Conservation (phyloP, 139 green algal genomes). For the Limnomonas spitsbergensis region DNA sequence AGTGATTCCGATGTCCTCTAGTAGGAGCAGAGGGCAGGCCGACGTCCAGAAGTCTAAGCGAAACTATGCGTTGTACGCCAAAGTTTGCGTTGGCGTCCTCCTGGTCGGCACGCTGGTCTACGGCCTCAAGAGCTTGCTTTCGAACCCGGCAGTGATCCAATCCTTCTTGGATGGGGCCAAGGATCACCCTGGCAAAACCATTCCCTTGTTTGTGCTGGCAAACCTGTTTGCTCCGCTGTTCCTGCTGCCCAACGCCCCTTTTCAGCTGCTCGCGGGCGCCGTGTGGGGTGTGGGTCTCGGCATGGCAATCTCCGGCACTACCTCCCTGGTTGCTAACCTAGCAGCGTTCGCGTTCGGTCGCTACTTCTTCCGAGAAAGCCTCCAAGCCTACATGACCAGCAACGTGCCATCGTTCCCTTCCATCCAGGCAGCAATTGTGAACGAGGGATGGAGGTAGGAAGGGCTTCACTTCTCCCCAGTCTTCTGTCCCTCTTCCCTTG, state of each 20-base stretch:
- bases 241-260: not conserved
- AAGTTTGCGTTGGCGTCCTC: not conserved
- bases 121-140: not conserved
- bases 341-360: not conserved
- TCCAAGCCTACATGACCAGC: constrained; percentile 9
- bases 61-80: not conserved
- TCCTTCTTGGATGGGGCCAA: not conserved
- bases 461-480: no score
- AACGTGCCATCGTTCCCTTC: constrained; percentile 23
- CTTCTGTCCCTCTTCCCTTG: no score
- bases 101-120: not conserved
- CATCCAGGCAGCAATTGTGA: constrained; percentile 20
- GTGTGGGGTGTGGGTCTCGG: not conserved
- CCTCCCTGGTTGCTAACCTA: not conserved
- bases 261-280: not conserved
- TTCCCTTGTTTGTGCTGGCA: not conserved
- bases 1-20: not conserved
- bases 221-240: not conserved
- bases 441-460: constrained; percentile 19
- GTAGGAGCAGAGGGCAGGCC: not conserved
- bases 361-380: not conserved
- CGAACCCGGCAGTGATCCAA: not conserved
- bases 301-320: not conserved
- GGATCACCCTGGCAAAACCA: not conserved
- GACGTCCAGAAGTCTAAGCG: not conserved